These are phyloP conservation scores for Penicillium sp. DNA, from an alignment of 2,329 filamentous ascomycete species.

Conservation along the genomic window DNA sequence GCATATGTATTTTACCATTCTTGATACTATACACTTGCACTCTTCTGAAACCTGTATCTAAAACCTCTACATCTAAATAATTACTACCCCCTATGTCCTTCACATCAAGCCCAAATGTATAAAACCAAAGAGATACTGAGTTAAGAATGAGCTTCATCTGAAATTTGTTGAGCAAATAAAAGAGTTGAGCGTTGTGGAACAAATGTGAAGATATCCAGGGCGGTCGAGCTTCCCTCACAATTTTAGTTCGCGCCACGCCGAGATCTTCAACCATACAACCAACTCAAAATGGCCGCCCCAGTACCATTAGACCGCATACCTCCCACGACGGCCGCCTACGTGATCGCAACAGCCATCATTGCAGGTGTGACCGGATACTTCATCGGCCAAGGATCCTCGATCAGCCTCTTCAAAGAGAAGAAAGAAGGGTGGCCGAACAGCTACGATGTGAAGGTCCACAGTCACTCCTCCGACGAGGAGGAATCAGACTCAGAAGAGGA, in stretches of 20 bases:
- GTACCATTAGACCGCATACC: constrained; percentile 41
- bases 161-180: neutral
- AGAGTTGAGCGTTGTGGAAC: neutral
- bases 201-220: neutral
- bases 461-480: constrained; percentile 44
- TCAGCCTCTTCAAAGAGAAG: constrained; percentile 64
- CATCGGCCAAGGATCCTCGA: constrained; percentile 60
- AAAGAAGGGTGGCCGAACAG: constrained; percentile 54
- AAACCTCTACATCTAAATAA: too few species aligned
- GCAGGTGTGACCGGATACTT: constrained; percentile 76
- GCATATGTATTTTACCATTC: too few species aligned
- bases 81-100: too few species aligned
- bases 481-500: constrained; percentile 57
- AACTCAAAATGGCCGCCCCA: constrained; percentile 32
- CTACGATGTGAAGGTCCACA: constrained; percentile 50
- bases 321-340: constrained; percentile 57
- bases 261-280: neutral
- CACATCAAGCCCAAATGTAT: neutral
- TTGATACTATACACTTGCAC: too few species aligned
- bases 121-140: too few species aligned
- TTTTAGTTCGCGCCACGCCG: neutral
- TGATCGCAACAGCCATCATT: constrained; percentile 71
- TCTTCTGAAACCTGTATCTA: too few species aligned
- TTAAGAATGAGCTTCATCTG: neutral
- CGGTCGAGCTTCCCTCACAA: constrained; percentile 7